Percentiles rank a stretch among this genome's conserved stretches.
These are phyloP conservation scores for Magnolia changhungtana DNA, from an alignment of 164 flowering plant species.

Conservation along the genomic window DNA sequence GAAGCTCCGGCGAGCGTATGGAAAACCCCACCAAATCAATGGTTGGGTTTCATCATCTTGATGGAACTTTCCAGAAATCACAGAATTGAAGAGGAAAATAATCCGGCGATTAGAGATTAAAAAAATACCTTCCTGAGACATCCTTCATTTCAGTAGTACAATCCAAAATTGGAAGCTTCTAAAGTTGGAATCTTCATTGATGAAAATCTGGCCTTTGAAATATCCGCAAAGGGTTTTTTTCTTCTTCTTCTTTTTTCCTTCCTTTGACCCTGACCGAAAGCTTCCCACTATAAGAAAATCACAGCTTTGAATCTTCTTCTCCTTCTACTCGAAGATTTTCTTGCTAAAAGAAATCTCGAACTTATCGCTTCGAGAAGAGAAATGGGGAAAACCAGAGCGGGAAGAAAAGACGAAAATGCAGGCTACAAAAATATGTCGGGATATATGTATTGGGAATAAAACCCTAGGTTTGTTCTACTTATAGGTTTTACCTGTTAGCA, in stretches of 20 bases:
- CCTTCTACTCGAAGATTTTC: background rate
- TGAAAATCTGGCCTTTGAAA: background rate
- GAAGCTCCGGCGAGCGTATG: too few species aligned
- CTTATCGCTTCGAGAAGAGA: background rate
- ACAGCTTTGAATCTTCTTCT: background rate
- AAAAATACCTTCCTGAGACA: background rate
- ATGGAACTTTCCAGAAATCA: background rate
- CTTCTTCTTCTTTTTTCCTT: too few species aligned
- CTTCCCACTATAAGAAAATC: background rate
- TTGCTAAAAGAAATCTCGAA: background rate
- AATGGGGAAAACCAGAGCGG: background rate
- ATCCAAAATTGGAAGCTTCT: background rate
- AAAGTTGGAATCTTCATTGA: slow-evolving; percentile 1
- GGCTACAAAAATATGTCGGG: background rate
- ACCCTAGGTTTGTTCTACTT: background rate
- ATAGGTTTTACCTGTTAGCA: background rate
- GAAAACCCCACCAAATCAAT: too few species aligned
- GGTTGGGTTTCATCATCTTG: background rate
- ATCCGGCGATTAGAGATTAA: background rate
- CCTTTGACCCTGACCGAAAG: background rate
- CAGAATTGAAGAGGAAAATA: too few species aligned
- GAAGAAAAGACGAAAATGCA: background rate
- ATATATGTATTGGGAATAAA: background rate
- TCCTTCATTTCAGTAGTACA: background rate
- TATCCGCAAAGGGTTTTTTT: background rate